These are phyloP conservation scores for Leptographium procerum DNA, from an alignment of 2,329 filamentous ascomycete genomes.

Conservation along the genomic window DNA sequence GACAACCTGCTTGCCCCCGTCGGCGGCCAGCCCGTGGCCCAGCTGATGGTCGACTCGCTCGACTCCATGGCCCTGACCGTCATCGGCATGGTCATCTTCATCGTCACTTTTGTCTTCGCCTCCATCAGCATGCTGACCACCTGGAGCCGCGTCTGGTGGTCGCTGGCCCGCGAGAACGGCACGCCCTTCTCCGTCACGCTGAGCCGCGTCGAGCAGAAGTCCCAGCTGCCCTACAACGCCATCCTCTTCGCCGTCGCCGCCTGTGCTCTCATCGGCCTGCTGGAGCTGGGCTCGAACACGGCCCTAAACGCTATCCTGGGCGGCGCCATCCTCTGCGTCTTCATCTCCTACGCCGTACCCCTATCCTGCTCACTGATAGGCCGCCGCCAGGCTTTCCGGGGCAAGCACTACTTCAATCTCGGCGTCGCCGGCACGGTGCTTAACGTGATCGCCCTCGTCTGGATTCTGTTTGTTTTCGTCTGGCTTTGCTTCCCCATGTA, in stretches of 20 bases:
- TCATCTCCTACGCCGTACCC: conserved; percentile 3
- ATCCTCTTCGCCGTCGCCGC: not conserved
- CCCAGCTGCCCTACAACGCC: not conserved
- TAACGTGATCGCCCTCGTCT: not conserved
- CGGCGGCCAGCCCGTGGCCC: conserved; percentile 1
- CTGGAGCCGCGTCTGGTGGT: conserved; percentile 4
- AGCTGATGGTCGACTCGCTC: conserved; percentile 3
- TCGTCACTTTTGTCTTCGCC: not conserved
- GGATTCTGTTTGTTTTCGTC: conserved; percentile 1
- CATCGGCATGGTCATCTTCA: not conserved
- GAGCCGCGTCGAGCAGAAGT: not conserved
- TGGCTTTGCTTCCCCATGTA: conserved; percentile 4
- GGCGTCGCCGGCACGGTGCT: not conserved
- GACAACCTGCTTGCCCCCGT: not conserved
- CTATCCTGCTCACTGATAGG: not conserved
- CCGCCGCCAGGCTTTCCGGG: not conserved
- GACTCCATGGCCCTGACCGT: not conserved
- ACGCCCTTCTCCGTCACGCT: not conserved
- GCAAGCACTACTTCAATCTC: not conserved
- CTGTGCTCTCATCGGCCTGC: not conserved
- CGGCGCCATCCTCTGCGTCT: conserved; percentile 1
- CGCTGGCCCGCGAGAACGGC: not conserved
- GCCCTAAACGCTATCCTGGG: conserved; percentile 6
- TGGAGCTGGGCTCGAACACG: not conserved
- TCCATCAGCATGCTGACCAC: not conserved